phyloP scores from a whole-genome alignment of 78 protist species.

The Dictyostelium firmibasis region DNA sequence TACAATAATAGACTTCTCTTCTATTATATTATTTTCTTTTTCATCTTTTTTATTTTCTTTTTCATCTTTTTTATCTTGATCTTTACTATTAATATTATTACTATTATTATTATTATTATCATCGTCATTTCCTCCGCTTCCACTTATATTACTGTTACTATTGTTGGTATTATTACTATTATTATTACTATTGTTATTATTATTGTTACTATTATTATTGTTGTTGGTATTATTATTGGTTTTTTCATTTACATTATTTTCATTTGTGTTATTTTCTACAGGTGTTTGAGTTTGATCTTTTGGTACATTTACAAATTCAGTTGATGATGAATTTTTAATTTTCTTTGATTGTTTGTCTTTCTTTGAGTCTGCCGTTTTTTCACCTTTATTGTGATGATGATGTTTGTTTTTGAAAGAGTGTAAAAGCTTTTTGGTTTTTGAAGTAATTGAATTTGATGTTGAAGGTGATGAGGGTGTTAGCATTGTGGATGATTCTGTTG shows the following conservation, averaged over 20 bases:
- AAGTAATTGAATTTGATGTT: neutral
- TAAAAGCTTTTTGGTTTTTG: neutral
- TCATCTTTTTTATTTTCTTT: neutral
- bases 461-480: neutral
- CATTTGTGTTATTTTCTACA: neutral
- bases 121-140: neutral
- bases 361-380: neutral
- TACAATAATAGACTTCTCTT: neutral
- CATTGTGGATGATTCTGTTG: slow-evolving; percentile 21
- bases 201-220: neutral
- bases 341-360: neutral
- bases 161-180: neutral
- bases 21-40: neutral
- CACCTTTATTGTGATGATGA: neutral
- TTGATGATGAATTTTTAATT: neutral
- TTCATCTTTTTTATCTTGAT: neutral
- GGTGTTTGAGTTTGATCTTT: neutral
- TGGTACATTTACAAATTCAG: neutral
- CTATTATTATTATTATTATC: neutral
- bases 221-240: neutral
- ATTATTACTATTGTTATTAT: neutral
- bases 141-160: neutral
- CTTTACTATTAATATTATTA: neutral
- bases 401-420: slow-evolving; percentile 13
- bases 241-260: neutral